Evolutionary conservation across 164 flowering plant genomes (phyloP), one percentile per base, ranked within the genome.

Genomic region (Umbellularia californica): DNA sequence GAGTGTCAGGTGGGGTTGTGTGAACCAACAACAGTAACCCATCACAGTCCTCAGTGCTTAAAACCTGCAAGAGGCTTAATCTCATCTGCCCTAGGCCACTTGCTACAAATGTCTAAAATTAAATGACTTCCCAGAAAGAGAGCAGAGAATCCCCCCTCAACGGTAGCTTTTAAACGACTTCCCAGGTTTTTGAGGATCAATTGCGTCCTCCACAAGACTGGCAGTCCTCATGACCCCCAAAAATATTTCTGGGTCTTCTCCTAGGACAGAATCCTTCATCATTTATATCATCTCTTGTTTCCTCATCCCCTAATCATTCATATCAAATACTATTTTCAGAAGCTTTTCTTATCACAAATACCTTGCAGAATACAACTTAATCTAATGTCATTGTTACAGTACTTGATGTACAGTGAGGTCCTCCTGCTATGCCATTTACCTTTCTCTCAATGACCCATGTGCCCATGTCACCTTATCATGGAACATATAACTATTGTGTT

Each of bases 1-100:
- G 75, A 77, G 77, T 65, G 58, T 41, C 65, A 14, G 80, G 84
- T 75, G 77, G 77, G 83, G 77, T 28, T 27, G 64, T 70, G 69
- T 74, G 84, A 71, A 75, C 76, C 82, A 77, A 70, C 82, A 82
- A 79, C 89, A 80, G 91, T 88, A 86, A 84, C 52, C 65, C 89
- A 85, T 88, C 91, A 69, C 86, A 81, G 84, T 86, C 91, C 77
- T n/a, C 60, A 72, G 80, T 81, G 75, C 86, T 80, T 78, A 80
- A 82, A 78, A 80, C 81, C 66, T 75, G 76, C 72, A 74, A 78
- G 71, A 30, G 75, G 76, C 78, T 82, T 74, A 84, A 79, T 64
- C 81, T 75, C 47, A 23, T 24, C 85, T 84, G 84, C 58, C 70
- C 74, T 35, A 72, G 62, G 70, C 75, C 65, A 69, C 67, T 79